Conservation (phyloP, 2,329 filamentous ascomycete genomes). For the Xylogone sp. region DNA sequence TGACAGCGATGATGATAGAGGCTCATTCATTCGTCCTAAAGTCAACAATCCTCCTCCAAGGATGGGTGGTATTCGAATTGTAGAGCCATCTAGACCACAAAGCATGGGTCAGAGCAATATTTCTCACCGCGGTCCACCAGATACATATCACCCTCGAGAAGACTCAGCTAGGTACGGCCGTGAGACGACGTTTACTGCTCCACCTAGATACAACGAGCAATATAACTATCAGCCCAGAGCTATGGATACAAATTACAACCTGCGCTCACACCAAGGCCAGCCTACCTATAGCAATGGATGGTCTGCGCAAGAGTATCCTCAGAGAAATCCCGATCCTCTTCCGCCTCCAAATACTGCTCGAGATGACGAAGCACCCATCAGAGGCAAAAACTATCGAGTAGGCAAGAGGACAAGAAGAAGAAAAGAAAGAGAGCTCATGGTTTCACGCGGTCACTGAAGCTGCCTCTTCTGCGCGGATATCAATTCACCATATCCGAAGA, state of each 20-base stretch:
- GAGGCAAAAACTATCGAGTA: neutral
- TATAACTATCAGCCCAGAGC: neutral
- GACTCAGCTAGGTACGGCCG: slow-evolving; percentile 4
- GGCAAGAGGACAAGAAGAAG: neutral
- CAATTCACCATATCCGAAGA: too few species aligned
- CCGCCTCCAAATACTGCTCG: neutral
- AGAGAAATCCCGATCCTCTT: neutral
- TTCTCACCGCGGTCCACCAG: neutral
- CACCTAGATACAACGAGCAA: slow-evolving; percentile 1
- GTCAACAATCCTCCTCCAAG: slow-evolving; percentile 9
- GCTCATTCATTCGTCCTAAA: slow-evolving; percentile 23
- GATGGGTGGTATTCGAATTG: slow-evolving; percentile 15
- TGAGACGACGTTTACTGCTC: slow-evolving; percentile 7
- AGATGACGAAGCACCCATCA: neutral
- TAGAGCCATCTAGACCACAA: neutral
- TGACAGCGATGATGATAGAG: slow-evolving; percentile 22
- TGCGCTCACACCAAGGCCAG: neutral
- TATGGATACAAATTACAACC: neutral
- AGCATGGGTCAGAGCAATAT: neutral
- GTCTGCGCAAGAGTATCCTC: neutral
- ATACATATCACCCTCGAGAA: neutral
- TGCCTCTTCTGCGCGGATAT: too few species aligned
- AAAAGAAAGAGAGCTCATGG: neutral
- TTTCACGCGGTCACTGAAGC: neutral
- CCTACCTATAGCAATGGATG: neutral